These are phyloP conservation scores for Breviolum minutum DNA, from an alignment of 73 alveolate species.

Conservation along the genomic window DNA sequence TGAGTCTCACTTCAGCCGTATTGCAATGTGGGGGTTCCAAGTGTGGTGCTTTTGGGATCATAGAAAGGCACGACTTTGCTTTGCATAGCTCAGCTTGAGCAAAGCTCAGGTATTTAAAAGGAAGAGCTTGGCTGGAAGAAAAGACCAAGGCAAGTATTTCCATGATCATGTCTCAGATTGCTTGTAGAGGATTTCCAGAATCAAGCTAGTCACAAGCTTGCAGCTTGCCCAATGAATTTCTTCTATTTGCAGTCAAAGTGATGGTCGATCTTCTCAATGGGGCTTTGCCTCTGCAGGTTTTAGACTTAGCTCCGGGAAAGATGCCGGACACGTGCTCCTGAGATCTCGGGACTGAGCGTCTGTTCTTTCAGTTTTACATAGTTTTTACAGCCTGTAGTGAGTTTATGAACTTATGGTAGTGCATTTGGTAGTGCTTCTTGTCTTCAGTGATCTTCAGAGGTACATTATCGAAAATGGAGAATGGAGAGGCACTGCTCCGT, in stretches of 20 bases:
- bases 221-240: too few species aligned
- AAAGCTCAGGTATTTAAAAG: slow-evolving; percentile 44
- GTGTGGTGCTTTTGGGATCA: not conserved
- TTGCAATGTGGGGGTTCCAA: slow-evolving; percentile 18
- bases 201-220: too few species aligned
- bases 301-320: slow-evolving; percentile 67
- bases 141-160: slow-evolving; percentile 52
- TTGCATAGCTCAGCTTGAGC: not conserved
- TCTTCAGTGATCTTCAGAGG: not conserved
- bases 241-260: too few species aligned
- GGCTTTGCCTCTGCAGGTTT: slow-evolving; percentile 1
- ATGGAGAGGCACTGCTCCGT: slow-evolving; percentile 75
- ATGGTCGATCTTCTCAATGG: not conserved
- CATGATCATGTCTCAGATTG: not conserved
- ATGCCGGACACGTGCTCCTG: slow-evolving; percentile 84
- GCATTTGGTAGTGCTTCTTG: not conserved
- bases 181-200: not conserved
- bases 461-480: slow-evolving; percentile 70
- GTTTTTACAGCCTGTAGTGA: too few species aligned
- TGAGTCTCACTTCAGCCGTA: slow-evolving; percentile 93
- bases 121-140: slow-evolving; percentile 93
- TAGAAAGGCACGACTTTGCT: too few species aligned
- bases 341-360: not conserved
- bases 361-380: not conserved
- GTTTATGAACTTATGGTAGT: too few species aligned